A percentile compares a stretch with the other conserved stretches of the same genome.
phyloP scores from a whole-genome alignment of 306 rosid species.

The Acacia melanoxylon region DNA sequence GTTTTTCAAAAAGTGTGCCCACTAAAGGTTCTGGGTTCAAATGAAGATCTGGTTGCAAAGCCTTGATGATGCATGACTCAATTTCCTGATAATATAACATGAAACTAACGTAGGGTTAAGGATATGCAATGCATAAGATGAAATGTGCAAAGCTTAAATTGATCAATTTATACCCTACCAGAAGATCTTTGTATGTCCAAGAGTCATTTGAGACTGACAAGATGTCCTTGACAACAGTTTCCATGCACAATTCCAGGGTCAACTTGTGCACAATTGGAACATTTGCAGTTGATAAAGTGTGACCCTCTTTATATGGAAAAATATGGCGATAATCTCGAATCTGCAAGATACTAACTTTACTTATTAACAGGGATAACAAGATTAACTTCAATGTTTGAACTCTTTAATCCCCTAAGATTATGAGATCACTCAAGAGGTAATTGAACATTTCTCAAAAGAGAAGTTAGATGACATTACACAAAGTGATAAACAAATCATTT shows the following conservation, averaged over 20 bases:
- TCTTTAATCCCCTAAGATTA: not conserved
- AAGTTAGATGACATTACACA: not conserved
- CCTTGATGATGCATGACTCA: conserved; percentile 42
- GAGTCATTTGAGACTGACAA: conserved; percentile 30
- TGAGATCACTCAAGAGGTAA: not conserved
- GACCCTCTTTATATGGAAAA: conserved; percentile 24
- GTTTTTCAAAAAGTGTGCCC: conserved; percentile 7
- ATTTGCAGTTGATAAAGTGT: not conserved
- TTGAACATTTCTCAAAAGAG: not conserved
- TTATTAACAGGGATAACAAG: not conserved
- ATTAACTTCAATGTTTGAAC: not conserved
- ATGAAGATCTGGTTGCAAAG: conserved; percentile 46
- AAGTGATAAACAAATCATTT: not conserved
- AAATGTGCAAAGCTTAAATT: conserved; percentile 1
- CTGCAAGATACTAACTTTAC: conserved; percentile 28
- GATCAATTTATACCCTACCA: conserved; percentile 34
- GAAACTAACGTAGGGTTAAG: not conserved
- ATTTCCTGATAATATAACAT: conserved; percentile 35
- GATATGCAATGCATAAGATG: conserved; percentile 4
- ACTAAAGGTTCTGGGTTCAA: conserved; percentile 35
- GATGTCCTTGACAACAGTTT: conserved; percentile 46
- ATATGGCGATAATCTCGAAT: conserved; percentile 45
- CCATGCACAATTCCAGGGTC: conserved; percentile 34
- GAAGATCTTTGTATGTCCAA: conserved; percentile 39
- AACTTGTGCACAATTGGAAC: conserved; percentile 36